Percentiles rank a stretch among this genome's conserved stretches.
phyloP scores from a whole-genome alignment of 306 rosid genomes.

The Lablab purpureus region DNA sequence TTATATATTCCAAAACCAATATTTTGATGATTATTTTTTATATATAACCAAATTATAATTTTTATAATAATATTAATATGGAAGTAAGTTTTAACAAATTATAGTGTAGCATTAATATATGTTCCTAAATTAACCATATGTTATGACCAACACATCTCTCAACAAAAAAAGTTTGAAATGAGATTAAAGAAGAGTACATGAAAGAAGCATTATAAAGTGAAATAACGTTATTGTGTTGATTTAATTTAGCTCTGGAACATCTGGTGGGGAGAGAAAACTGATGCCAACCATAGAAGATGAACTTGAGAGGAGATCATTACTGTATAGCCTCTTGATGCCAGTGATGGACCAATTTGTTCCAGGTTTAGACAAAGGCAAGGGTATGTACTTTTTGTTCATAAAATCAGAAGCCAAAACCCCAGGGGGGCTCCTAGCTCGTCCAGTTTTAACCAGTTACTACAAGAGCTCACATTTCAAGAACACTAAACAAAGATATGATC shows the following conservation, averaged over 20 bases:
- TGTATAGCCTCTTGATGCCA: slow-evolving; percentile 65
- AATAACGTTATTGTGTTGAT: background rate
- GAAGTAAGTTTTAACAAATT: too few relatives aligned
- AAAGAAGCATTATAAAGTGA: background rate
- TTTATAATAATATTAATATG: too few relatives aligned
- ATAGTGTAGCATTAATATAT: too few relatives aligned
- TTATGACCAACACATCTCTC: background rate
- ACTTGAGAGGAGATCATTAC: slow-evolving; percentile 52
- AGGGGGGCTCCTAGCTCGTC: slow-evolving; percentile 62
- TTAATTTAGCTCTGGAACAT: slow-evolving; percentile 64
- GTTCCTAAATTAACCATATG: too few relatives aligned
- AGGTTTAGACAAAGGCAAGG: slow-evolving; percentile 63
- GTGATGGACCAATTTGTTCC: slow-evolving; percentile 64
- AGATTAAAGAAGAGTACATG: background rate
- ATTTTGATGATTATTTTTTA: too few relatives aligned
- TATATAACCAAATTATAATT: too few relatives aligned
- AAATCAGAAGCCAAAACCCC: slow-evolving; percentile 63
- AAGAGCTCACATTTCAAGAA: slow-evolving; percentile 61
- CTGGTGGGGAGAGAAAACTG: slow-evolving; percentile 71
- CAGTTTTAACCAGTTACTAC: slow-evolving; percentile 63
- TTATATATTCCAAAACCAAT: too few relatives aligned
- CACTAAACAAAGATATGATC: slow-evolving; percentile 43
- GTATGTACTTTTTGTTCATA: slow-evolving; percentile 63
- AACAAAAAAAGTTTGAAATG: background rate
- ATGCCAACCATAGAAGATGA: slow-evolving; percentile 71